These are phyloP conservation scores for Schrenkiella parvula DNA, from an alignment of 345 rosid genomes.

Conservation along the genomic window DNA sequence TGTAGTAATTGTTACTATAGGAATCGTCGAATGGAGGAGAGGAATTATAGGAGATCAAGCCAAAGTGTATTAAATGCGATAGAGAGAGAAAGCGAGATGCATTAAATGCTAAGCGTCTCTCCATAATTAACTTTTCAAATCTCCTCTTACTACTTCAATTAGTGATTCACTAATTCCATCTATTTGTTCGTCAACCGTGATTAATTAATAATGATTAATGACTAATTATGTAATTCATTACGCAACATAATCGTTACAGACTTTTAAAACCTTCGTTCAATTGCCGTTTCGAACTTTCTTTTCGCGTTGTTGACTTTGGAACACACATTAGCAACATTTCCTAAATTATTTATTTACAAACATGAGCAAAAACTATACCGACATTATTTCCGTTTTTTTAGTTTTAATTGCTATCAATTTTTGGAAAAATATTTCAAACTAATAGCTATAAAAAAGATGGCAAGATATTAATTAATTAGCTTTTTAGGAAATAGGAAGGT, in stretches of 20 bases:
- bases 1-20: conserved; percentile 9
- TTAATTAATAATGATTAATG: not conserved
- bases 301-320: conserved; percentile 4
- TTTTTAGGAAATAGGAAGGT: conserved; percentile 31
- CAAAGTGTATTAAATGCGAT: conserved; percentile 22
- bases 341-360: conserved; percentile 1
- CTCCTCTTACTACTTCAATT: conserved; percentile 6
- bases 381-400: conserved; percentile 1
- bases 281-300: conserved; percentile 9
- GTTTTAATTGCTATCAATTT: not conserved
- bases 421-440: not conserved
- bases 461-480: conserved; percentile 11
- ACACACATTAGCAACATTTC: conserved; percentile 3
- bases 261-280: not conserved
- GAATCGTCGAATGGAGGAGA: conserved; percentile 27
- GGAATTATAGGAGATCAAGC: conserved; percentile 26
- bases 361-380: conserved; percentile 4
- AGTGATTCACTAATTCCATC: conserved; percentile 1
- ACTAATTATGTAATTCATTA: not conserved
- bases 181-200: not conserved
- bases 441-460: not conserved
- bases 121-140: conserved; percentile 24
- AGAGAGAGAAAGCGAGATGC: conserved; percentile 5
- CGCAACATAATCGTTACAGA: not conserved
- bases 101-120: conserved; percentile 16